phyloP scores from a whole-genome alignment of 2,329 filamentous ascomycete genomes.

The Fusarium goolgardi region DNA sequence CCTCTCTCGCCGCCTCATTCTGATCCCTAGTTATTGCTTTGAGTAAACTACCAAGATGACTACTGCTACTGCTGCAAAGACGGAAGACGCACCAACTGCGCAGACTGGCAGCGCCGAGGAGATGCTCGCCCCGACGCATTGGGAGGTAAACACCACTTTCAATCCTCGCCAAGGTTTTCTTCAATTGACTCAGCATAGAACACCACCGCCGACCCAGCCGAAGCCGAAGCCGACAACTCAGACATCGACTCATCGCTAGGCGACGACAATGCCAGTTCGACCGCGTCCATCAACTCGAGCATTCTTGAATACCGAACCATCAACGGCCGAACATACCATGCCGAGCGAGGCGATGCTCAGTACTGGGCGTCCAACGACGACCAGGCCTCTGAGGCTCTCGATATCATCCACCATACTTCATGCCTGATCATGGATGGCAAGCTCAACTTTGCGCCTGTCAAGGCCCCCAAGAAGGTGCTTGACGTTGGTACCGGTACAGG shows the following conservation, averaged over 20 bases:
- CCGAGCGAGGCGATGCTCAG: slow-evolving; percentile 34
- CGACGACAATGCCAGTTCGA: slow-evolving; percentile 26
- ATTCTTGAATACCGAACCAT: slow-evolving; percentile 38
- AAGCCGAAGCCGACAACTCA: not conserved
- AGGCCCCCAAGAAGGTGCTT: slow-evolving; percentile 16
- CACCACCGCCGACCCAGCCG: not conserved
- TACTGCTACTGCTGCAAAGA: not conserved
- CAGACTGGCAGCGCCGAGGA: not conserved
- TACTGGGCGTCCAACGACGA: slow-evolving; percentile 40
- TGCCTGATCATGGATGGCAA: slow-evolving; percentile 28
- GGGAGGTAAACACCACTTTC: slow-evolving; percentile 19
- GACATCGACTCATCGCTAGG: slow-evolving; percentile 33
- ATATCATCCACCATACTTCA: slow-evolving; percentile 36
- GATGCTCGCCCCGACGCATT: slow-evolving; percentile 37
- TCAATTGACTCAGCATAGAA: slow-evolving; percentile 11
- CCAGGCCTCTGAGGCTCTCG: slow-evolving; percentile 34
- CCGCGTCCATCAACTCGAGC: slow-evolving; percentile 36
- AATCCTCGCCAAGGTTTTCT: no score
- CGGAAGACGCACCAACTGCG: not conserved
- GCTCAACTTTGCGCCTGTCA: slow-evolving; percentile 25
- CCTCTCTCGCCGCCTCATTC: not conserved
- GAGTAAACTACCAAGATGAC: slow-evolving; percentile 7
- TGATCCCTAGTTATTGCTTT: fast-evolving
- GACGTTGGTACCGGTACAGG: slow-evolving; percentile 37
- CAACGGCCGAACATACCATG: slow-evolving; percentile 40